phyloP scores from a whole-genome alignment of 2,329 filamentous ascomycete species.

The Tolypocladium album region DNA sequence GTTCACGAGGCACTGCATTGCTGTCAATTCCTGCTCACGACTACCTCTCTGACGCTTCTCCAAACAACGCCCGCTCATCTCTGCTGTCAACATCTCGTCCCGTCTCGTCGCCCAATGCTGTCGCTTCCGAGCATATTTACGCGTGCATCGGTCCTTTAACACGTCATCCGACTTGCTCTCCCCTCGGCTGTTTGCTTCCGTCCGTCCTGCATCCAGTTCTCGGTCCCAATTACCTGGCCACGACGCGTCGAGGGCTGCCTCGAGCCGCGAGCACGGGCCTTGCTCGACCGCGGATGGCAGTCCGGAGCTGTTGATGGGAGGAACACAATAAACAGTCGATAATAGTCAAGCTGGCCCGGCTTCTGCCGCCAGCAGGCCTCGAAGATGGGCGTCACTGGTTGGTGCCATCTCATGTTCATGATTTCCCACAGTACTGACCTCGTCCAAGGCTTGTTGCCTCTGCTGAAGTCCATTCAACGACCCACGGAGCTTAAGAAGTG shows the following conservation, averaged over 20 bases:
- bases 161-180: neutral
- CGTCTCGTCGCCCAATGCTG: neutral
- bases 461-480: constrained; percentile 94
- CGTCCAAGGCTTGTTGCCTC: constrained; percentile 63
- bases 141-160: neutral
- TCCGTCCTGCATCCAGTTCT: neutral
- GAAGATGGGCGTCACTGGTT: constrained; percentile 28
- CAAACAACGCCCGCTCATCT: neutral
- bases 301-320: neutral
- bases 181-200: neutral
- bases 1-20: neutral
- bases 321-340: neutral
- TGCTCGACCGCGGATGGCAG: neutral
- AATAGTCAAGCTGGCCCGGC: neutral
- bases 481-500: constrained; percentile 80
- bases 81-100: neutral
- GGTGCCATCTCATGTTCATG: neutral
- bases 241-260: neutral
- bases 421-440: constrained; percentile 8
- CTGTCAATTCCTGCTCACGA: neutral
- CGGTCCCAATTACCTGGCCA: neutral
- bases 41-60: neutral
- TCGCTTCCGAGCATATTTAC: neutral
- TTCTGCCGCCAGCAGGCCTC: neutral
- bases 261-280: neutral